Evolutionary conservation across 257 asterid genomes (phyloP).

Genomic region (Oldenlandia corymbosa): DNA sequence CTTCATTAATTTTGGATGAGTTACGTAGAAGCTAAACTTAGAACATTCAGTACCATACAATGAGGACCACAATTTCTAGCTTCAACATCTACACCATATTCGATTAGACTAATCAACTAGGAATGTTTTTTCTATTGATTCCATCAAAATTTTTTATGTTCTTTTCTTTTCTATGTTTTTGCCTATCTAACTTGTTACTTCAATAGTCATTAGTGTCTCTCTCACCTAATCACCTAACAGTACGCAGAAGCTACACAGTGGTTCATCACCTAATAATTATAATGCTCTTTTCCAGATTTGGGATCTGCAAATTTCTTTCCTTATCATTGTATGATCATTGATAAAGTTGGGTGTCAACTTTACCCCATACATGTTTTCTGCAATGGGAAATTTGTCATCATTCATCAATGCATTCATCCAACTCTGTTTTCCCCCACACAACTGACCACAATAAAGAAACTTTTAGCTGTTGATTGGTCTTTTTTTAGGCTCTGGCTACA

Average conservation of each 20-base stretch:
- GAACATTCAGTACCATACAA: not conserved
- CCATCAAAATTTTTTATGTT: not conserved
- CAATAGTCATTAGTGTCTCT: not conserved
- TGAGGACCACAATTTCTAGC: not conserved
- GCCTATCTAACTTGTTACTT: not conserved
- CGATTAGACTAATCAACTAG: not conserved
- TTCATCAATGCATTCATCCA: too few species aligned
- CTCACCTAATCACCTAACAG: not conserved
- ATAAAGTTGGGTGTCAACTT: not conserved
- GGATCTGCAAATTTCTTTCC: not conserved
- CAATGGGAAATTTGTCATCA: not conserved
- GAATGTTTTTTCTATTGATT: not conserved
- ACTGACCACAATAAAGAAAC: not conserved
- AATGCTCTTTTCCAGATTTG: not conserved
- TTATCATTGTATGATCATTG: not conserved
- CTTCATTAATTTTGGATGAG: not conserved
- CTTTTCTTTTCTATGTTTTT: not conserved
- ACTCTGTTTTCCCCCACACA: not conserved
- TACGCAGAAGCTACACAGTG: too few species aligned
- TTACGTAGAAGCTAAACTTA: not conserved
- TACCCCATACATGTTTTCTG: not conserved
- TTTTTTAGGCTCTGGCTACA: not conserved
- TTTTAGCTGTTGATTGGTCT: constrained; percentile 3
- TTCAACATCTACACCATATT: not conserved
- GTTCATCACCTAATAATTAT: not conserved